phyloP scores from a whole-genome alignment of 345 rosid genomes.

The Brassica cretica region DNA sequence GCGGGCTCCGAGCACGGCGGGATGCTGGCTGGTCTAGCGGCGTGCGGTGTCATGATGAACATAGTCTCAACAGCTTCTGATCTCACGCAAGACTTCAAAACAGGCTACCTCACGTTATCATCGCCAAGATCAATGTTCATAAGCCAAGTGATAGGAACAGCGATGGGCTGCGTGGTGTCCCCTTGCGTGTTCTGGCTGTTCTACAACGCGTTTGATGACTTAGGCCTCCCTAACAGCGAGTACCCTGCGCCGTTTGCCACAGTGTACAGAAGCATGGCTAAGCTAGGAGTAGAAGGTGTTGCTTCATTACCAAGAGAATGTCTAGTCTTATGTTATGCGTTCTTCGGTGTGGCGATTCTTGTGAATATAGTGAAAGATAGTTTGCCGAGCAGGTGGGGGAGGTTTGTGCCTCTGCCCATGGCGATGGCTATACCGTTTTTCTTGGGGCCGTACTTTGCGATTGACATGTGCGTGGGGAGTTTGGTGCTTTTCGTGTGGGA shows the following conservation, averaged over 20 bases:
- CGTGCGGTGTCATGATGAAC: constrained; percentile 93
- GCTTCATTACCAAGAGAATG: constrained; percentile 73
- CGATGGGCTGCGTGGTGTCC: constrained; percentile 78
- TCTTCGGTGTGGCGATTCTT: constrained; percentile 60
- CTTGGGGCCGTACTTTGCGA: constrained; percentile 75
- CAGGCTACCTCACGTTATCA: constrained; percentile 80
- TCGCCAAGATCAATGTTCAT: constrained; percentile 77
- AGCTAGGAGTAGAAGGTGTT: constrained; percentile 70
- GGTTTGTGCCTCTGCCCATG: constrained; percentile 73
- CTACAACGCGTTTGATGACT: constrained; percentile 65
- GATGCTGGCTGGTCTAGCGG: constrained; percentile 74
- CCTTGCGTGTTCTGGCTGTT: constrained; percentile 84
- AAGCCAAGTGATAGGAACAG: constrained; percentile 79
- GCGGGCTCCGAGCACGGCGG: constrained; percentile 69
- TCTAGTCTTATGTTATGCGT: constrained; percentile 57
- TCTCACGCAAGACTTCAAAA: constrained; percentile 82
- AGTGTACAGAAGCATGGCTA: constrained; percentile 61
- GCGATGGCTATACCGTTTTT: constrained; percentile 92
- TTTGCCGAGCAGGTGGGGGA: constrained; percentile 42
- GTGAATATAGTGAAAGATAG: constrained; percentile 56
- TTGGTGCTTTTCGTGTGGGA: constrained; percentile 71
- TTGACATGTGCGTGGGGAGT: constrained; percentile 85
- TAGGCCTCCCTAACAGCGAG: constrained; percentile 50
- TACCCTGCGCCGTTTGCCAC: constrained; percentile 71
- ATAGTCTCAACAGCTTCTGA: constrained; percentile 87